A percentile compares a stretch with the other conserved stretches of the same genome.
Conservation (phyloP, 108 stramenopile species). For the Skeletonema tropicum region DNA sequence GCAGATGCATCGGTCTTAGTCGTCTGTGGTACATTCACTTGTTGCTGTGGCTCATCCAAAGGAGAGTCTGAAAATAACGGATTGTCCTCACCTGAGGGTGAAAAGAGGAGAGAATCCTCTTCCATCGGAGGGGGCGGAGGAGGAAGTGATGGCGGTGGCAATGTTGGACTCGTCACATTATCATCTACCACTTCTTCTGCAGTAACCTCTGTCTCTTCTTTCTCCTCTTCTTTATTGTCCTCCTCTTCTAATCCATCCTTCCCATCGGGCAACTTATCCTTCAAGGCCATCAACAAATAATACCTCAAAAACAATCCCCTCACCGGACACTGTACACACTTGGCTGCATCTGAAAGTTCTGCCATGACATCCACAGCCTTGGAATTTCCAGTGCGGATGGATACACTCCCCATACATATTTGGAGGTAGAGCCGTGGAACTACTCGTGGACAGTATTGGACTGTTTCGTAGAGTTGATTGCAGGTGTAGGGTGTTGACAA, state of each 20-base stretch:
- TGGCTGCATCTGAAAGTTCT: constrained; percentile 95
- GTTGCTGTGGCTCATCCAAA: neutral
- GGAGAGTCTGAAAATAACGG: constrained; percentile 22
- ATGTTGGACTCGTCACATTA: constrained; percentile 1
- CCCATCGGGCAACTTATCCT: constrained; percentile 93
- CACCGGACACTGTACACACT: constrained; percentile 98
- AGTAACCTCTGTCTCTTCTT: too few species aligned
- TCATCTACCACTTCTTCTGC: constrained; percentile 14
- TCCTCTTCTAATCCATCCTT: constrained; percentile 49
- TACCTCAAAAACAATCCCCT: constrained; percentile 98
- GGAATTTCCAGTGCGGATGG: constrained; percentile 84
- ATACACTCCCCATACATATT: constrained; percentile 94
- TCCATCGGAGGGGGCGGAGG: constrained; percentile 7
- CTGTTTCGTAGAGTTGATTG: constrained; percentile 90
- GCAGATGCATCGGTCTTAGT: constrained; percentile 2
- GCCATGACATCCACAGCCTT: constrained; percentile 85
- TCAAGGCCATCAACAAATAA: constrained; percentile 89
- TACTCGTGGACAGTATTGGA: constrained; percentile 93
- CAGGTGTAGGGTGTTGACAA: constrained; percentile 61
- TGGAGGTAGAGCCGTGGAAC: constrained; percentile 97
- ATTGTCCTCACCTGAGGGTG: neutral
- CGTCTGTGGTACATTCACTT: too few species aligned
- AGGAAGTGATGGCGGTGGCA: constrained; percentile 16
- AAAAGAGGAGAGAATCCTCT: constrained; percentile 7
- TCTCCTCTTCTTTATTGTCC: constrained; percentile 2